These are phyloP conservation scores for Dipodascopsis uninucleata DNA, from an alignment of 805 yeast genomes.

Conservation along the genomic window DNA sequence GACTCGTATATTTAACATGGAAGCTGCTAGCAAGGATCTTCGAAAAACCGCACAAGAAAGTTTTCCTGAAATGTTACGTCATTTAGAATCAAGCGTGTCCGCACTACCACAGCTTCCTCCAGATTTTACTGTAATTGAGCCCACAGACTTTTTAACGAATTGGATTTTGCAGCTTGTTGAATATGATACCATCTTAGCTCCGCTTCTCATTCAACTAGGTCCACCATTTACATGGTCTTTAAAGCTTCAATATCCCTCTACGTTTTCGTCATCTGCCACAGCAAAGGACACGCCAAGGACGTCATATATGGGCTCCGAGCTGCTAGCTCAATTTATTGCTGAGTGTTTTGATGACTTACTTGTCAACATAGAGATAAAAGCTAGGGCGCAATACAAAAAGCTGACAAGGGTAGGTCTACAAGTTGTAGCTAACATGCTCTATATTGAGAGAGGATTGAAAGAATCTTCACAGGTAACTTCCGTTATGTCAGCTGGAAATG, in stretches of 20 bases:
- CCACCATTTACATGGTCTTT: slow-evolving; percentile 19
- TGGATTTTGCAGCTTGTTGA: slow-evolving; percentile 62
- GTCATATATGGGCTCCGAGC: slow-evolving; percentile 23
- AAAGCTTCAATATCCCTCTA: slow-evolving; percentile 5
- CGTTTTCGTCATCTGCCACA: slow-evolving; percentile 7
- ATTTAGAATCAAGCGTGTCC: slow-evolving; percentile 52
- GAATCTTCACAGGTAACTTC: slow-evolving; percentile 43
- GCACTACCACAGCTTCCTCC: slow-evolving; percentile 49
- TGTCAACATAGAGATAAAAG: slow-evolving; percentile 58
- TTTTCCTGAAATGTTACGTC: slow-evolving; percentile 55
- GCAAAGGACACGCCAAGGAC: slow-evolving; percentile 1
- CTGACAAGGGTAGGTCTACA: slow-evolving; percentile 57
- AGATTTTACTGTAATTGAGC: slow-evolving; percentile 69
- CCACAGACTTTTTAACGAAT: slow-evolving; percentile 69
- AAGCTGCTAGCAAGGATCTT: slow-evolving; percentile 27
- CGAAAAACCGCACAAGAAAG: slow-evolving; percentile 35
- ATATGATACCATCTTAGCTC: slow-evolving; percentile 38
- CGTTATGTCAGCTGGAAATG: slow-evolving; percentile 57
- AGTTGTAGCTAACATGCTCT: slow-evolving; percentile 63
- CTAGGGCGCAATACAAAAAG: slow-evolving; percentile 40
- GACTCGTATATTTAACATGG: slow-evolving; percentile 18
- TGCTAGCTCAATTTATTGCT: slow-evolving; percentile 63
- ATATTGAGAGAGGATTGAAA: slow-evolving; percentile 57
- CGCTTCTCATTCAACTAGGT: slow-evolving; percentile 17
- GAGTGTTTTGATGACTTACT: slow-evolving; percentile 76